A percentile compares a stretch with the other conserved stretches of the same genome.
These are phyloP conservation scores for Tuber aestivum DNA, from an alignment of 495 filamentous ascomycete species.

Conservation along the genomic window DNA sequence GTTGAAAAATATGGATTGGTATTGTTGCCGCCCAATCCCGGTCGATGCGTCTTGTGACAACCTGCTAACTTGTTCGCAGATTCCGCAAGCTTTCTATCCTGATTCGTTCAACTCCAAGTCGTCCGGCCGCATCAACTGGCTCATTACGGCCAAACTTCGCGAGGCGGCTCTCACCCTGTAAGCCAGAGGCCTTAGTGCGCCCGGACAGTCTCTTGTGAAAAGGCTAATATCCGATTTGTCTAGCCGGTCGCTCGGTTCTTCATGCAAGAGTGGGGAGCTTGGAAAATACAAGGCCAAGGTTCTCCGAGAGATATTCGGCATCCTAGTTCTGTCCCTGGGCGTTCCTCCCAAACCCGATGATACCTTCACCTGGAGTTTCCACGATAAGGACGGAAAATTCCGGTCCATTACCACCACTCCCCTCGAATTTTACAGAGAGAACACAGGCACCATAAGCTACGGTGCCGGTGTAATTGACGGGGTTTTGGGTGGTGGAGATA, in stretches of 20 bases:
- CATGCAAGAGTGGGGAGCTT: constrained; percentile 23
- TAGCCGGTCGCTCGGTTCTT: constrained; percentile 25
- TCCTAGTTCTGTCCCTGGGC: constrained; percentile 72
- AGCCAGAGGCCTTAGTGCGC: constrained; percentile 41
- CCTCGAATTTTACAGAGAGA: constrained; percentile 59
- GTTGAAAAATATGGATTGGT: constrained; percentile 76
- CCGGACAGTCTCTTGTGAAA: background rate
- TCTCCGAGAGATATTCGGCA: constrained; percentile 67
- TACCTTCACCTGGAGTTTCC: constrained; percentile 69
- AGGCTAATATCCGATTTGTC: constrained; percentile 14
- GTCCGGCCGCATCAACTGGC: constrained; percentile 59
- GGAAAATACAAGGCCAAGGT: constrained; percentile 58
- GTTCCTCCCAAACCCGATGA: constrained; percentile 62
- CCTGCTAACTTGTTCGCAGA: constrained; percentile 23
- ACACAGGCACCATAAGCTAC: constrained; percentile 43
- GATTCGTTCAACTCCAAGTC: constrained; percentile 70
- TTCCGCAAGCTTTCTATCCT: constrained; percentile 73
- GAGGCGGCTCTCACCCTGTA: constrained; percentile 64
- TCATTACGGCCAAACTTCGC: constrained; percentile 80
- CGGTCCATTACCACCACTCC: constrained; percentile 58
- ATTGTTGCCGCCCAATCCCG: background rate
- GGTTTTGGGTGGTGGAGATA: constrained; percentile 31
- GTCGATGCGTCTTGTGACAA: constrained; percentile 2
- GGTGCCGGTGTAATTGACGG: constrained; percentile 33
- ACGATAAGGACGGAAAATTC: constrained; percentile 60